phyloP scores from a whole-genome alignment of 129 eudicot genomes.

The Lactuca sativa region DNA sequence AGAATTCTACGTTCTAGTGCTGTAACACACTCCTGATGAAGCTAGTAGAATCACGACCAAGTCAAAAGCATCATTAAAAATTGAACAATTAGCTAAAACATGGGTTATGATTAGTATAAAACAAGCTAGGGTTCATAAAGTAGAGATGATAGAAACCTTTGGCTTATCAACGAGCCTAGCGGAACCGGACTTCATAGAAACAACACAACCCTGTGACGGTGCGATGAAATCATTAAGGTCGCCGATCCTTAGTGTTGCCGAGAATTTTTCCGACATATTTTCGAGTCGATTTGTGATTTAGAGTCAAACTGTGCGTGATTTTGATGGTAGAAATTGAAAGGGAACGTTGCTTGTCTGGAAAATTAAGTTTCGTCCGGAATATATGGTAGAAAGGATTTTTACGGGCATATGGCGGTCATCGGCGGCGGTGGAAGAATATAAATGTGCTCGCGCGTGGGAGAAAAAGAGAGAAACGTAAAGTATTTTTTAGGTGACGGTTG shows the following conservation, averaged over 20 bases:
- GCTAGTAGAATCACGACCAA: background rate
- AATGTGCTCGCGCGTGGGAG: background rate
- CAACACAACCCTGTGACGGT: constrained; percentile 94
- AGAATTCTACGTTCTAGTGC: background rate
- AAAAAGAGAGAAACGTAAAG: background rate
- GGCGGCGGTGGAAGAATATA: constrained; percentile 9
- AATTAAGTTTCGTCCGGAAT: background rate
- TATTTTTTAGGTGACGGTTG: no score
- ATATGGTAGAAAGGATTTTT: background rate
- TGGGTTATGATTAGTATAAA: background rate
- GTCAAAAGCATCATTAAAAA: constrained; percentile 1
- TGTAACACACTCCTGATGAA: constrained; percentile 4
- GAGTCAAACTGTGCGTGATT: constrained; percentile 7
- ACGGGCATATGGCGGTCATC: background rate
- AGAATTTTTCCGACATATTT: constrained; percentile 82
- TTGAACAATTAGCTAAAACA: background rate
- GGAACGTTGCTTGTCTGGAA: background rate
- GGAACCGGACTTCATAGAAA: constrained; percentile 49
- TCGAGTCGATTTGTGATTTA: background rate
- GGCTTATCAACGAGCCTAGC: constrained; percentile 31
- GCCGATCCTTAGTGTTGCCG: constrained; percentile 77
- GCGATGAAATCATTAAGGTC: constrained; percentile 94
- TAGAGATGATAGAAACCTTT: constrained; percentile 23
- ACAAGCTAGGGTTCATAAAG: constrained; percentile 24
- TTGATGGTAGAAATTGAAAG: constrained; percentile 1